Evolutionary conservation across 108 stramenopile genomes (phyloP), one percentile per base, ranked within the genome.

Genomic region (Nitzschia inconspicua): DNA sequence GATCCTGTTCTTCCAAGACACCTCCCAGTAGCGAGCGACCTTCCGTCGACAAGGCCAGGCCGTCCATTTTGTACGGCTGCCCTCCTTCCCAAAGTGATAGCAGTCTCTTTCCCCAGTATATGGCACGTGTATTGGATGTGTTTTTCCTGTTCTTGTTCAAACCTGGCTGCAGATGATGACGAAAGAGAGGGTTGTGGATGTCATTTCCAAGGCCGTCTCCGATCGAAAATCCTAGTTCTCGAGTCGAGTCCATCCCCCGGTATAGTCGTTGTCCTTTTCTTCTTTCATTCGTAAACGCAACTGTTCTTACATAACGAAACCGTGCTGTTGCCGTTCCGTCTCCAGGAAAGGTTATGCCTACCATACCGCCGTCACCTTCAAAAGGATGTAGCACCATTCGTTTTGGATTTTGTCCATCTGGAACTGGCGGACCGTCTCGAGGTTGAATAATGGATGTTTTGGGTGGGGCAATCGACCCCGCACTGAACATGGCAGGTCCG

Each of bases 401-500:
- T 1, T 68, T 50, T 14, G 57, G 60, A 54, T 91, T 84, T 34
- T 59, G 42, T 20, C 90, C 90, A 57, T 91, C 90, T 14, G 83
- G 81, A 13, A 84, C 78, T 23, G 90, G 90, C 10, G 79, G 84
- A 56, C 68, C 66, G 35, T 86, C 85, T 48, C 67, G 47, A 9
- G 90, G 90, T 69, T 88, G 86, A 31, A 91, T 74, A 8, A 91
- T 68, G 5, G 84, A 84, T 25, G 80, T 84, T 47, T 82, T 84
- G 10, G 90, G 90, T 23, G 90, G 90, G 18, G 64, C 72, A 35
- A 91, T 78, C 5, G 86, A 85, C 37, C 90, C 90, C 19, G 90
- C 90, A 62, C 80, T 83, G 56, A 91, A 91, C 90, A 91, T 91
- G 67, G 86, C 86, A 29, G 90, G 90, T 25, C 90, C 90, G 48